Conservation (phyloP, 352 stramenopile species). For the Phytopythium mirpurense region DNA sequence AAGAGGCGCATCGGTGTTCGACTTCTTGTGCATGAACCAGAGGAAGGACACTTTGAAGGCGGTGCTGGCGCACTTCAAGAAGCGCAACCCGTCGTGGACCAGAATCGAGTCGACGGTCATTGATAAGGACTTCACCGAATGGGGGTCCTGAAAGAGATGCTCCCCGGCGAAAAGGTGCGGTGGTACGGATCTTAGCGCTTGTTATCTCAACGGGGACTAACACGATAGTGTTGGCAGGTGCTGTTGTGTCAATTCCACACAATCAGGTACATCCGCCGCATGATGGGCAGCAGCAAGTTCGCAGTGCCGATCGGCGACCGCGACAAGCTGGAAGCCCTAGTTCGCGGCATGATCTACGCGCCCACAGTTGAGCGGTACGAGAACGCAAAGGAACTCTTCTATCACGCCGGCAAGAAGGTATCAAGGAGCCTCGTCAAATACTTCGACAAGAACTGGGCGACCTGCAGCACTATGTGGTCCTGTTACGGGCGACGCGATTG, state of each 20-base stretch:
- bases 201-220: too few species aligned
- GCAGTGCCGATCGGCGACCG: too few species aligned
- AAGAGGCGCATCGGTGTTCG: slow-evolving; percentile 11
- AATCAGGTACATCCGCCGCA: slow-evolving; percentile 10
- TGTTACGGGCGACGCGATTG: slow-evolving; percentile 5
- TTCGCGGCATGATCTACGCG: too few species aligned
- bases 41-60: slow-evolving; percentile 10
- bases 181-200: too few species aligned
- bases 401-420: not conserved
- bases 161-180: too few species aligned
- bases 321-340: too few species aligned
- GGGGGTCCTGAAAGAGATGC: slow-evolving; percentile 4
- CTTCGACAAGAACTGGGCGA: slow-evolving; percentile 17
- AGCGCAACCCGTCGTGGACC: slow-evolving; percentile 9
- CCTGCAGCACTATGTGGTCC: slow-evolving; percentile 9
- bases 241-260: slow-evolving; percentile 12
- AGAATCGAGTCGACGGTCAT: slow-evolving; percentile 9
- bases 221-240: slow-evolving; percentile 1
- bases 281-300: slow-evolving; percentile 11
- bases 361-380: too few species aligned
- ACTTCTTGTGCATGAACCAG: slow-evolving; percentile 13
- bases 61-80: slow-evolving; percentile 14
- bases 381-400: too few species aligned
- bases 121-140: slow-evolving; percentile 23
- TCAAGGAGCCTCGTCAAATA: not conserved